Conservation (phyloP, 768 basidiomycete species). For the Hemileccinum rubropunctum region DNA sequence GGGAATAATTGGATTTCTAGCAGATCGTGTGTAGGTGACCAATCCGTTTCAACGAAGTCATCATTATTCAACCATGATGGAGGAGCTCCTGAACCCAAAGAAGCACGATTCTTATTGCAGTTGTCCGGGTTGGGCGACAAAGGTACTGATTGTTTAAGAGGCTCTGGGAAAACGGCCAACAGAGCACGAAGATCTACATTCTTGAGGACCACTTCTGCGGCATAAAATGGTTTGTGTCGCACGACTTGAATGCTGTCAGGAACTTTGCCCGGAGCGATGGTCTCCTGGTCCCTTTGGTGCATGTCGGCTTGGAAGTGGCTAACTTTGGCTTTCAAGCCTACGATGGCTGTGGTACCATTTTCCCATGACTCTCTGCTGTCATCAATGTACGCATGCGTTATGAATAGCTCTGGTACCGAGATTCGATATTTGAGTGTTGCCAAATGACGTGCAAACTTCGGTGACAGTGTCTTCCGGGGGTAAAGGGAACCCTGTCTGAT, state of each 20-base stretch:
- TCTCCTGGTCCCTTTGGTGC: conserved; percentile 89
- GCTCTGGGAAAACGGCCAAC: conserved; percentile 73
- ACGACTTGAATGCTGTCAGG: conserved; percentile 57
- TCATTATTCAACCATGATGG: conserved; percentile 73
- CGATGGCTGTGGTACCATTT: conserved; percentile 71
- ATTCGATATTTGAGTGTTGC: conserved; percentile 92
- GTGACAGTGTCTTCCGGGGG: conserved; percentile 65
- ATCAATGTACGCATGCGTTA: conserved; percentile 86
- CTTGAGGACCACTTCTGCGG: conserved; percentile 79
- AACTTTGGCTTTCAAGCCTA: conserved; percentile 84
- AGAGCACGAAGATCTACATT: conserved; percentile 75
- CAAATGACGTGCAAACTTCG: conserved; percentile 84
- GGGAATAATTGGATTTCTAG: conserved; percentile 71
- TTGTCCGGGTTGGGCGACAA: conserved; percentile 45
- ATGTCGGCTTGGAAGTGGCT: conserved; percentile 84
- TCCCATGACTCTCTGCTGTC: conserved; percentile 78
- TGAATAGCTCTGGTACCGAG: conserved; percentile 69
- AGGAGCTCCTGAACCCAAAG: conserved; percentile 32
- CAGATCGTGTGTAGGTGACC: conserved; percentile 44
- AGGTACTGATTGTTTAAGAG: conserved; percentile 57
- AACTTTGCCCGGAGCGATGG: conserved; percentile 51
- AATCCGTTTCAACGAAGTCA: conserved; percentile 82
- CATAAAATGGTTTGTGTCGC: conserved; percentile 82
- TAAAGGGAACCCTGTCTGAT: conserved; percentile 87
- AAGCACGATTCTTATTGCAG: conserved; percentile 36